Base-by-base conservation (phyloP, 495 filamentous ascomycete genomes). In the Penicillium pancosmium region DNA sequence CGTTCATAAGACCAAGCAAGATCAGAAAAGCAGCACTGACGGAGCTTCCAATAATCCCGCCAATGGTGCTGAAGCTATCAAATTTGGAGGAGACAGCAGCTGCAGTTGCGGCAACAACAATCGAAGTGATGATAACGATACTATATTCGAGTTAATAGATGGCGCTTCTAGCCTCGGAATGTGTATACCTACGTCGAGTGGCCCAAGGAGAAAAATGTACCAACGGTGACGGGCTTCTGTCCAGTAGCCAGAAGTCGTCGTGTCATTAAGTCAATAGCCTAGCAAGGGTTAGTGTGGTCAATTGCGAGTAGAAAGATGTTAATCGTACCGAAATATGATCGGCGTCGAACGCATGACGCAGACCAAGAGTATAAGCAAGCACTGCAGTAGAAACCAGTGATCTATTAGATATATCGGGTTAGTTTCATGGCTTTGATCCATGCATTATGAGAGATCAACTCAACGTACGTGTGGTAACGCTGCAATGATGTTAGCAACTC, bases 221-320 rank as follows among this genome's bases (percentile, higher is more conserved):
- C 93, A 6, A 97, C 92, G 1, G 93, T 89, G n/a, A 93, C 92
- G 8, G 93, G 92, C 8, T 84, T 84, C 68, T 92, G 90, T 15
- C 92, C 92, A 0, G 89, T 83, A 19, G 93, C 93, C 46, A 97
- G 83, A n/a, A 98, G 82, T 11, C 93, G 84, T 25, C 94, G 83
- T 5, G 93, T 98, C 89, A 94, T 96, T 13, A 98, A 81, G 76
- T 98, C 94, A 63, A 98, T 98, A 52, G 92, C 93, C 84, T 86
- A 47, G 27, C 18, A 9, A 0, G 9, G 8, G 34, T 63, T 57
- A 64, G 44, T n/a, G 10, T 27, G 2, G 21, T 33, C 31, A 46
- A 51, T 33, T 18, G 5, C 15, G 2, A 23, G 2, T 6, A 10
- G 36, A 15, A 3, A 54, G 38, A 7, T 44, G 15, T 9, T 33